Evolutionary conservation across 129 eudicot genomes (phyloP).

Genomic region (Arctium minus): DNA sequence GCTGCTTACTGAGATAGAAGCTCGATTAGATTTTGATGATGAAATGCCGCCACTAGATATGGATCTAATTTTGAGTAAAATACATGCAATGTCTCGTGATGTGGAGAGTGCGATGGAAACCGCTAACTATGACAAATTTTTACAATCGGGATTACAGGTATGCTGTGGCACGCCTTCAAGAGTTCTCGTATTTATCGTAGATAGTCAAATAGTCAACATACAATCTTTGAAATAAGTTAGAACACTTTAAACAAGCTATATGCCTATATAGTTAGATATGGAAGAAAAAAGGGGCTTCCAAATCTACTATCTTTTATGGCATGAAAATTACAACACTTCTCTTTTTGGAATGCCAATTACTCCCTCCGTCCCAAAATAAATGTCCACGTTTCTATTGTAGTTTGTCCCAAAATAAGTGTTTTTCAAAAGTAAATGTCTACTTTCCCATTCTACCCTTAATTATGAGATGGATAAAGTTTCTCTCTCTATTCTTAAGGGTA

Average conservation of each 20-base stretch:
- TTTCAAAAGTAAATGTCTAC: no score
- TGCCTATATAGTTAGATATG: neutral
- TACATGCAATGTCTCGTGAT: slow-evolving; percentile 56
- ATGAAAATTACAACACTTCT: no score
- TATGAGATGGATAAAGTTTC: no score
- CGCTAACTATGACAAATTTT: slow-evolving; percentile 87
- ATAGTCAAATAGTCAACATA: neutral
- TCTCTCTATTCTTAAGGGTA: no score
- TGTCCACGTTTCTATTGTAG: no score
- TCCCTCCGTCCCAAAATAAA: no score
- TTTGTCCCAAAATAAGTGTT: no score
- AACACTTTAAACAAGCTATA: neutral
- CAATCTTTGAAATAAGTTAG: neutral
- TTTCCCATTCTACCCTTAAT: no score
- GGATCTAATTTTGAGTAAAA: slow-evolving; percentile 36
- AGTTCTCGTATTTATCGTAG: neutral
- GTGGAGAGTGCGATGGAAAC: slow-evolving; percentile 81
- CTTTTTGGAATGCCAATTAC: neutral
- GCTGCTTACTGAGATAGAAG: slow-evolving; percentile 95
- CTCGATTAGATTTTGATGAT: slow-evolving; percentile 97
- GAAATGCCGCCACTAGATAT: slow-evolving; percentile 92
- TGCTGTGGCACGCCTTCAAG: neutral
- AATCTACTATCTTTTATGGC: neutral
- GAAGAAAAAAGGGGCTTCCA: neutral
- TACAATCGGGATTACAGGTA: slow-evolving; percentile 97